Evolutionary conservation across 2,329 filamentous ascomycete genomes (phyloP).

Genomic region (Ophiostoma australiae): DNA sequence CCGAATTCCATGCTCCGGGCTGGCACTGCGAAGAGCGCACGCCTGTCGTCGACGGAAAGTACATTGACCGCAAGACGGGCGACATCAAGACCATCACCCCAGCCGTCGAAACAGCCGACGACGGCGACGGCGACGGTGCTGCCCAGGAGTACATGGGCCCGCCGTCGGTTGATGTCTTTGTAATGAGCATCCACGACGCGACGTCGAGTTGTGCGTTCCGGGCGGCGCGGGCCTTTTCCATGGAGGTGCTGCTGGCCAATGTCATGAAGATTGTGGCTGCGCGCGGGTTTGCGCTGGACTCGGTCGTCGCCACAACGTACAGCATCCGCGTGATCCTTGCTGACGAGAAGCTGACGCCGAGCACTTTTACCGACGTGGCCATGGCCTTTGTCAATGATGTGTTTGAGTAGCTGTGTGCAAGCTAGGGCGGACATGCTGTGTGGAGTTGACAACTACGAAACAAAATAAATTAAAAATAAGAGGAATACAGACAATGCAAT

Average conservation of each 20-base stretch:
- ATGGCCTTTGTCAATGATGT: conserved; percentile 5
- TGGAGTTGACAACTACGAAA: not conserved
- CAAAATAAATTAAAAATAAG: not conserved
- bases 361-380: not conserved
- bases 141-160: conserved; percentile 16
- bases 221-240: conserved; percentile 12
- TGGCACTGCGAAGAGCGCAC: conserved; percentile 15
- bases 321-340: not conserved
- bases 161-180: conserved; percentile 18
- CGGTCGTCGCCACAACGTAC: conserved; percentile 12
- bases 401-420: not conserved
- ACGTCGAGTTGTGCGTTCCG: conserved; percentile 11
- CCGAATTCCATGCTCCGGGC: conserved; percentile 5
- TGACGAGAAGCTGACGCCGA: not conserved
- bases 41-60: conserved; percentile 14
- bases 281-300: conserved; percentile 14
- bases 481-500: not conserved
- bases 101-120: not conserved
- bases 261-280: conserved; percentile 12
- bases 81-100: not conserved
- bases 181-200: conserved; percentile 17
- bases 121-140: not conserved
- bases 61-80: conserved; percentile 11
- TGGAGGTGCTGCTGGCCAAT: conserved; percentile 16
- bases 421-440: not conserved